Base-by-base conservation (phyloP, 176 grass and related monocot species). In the Puya raimondii region DNA sequence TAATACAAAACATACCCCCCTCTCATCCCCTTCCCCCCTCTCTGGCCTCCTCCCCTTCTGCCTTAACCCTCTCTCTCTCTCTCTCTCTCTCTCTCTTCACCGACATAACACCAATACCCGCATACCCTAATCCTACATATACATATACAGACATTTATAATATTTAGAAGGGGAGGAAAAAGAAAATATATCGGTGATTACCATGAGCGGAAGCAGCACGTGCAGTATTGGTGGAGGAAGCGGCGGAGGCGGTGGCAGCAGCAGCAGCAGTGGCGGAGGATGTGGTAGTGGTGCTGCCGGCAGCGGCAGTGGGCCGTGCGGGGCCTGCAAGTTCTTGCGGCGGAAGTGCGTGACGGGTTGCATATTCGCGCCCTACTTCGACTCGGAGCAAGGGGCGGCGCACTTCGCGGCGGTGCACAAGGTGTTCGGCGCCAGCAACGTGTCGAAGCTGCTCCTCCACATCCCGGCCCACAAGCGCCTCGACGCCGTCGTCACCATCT, bases 371-470 rank as follows among this genome's bases (percentile, higher is more conserved):
- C 92, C 92, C 21, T 96, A 91, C 83, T 96, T 96, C 74, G 88
- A 96, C 71, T 91, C 92, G 33, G 92, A 96, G 86, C 92, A 96
- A 68, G 92, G 92, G 21, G 88, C 88, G 63, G 85, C 88, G 78
- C 92, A 91, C 80, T 96, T 96, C 74, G 92, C 92, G 54, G 92
- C 92, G 4, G 92, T 96, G 80, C 92, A 96, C 83, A 96, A 96
- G 83, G 92, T 96, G 81, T 96, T 96, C 78, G 92, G 92, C 51
- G 92, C 92, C 65, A 96, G 92, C 83, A 96, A 96, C 81, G 88
- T 91, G 51, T 96, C 92, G 69, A 96, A 96, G 85, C 88, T 96
- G 10, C 88, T 96, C 26, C 86, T 87, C 83, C 92, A 96, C 82
- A 89, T 96, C 80, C 88, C 92, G n/a, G 76, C 73, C n/a, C 85